Evolutionary conservation across 768 basidiomycete genomes (phyloP), one percentile per base, ranked within the genome.

Genomic region (Pleurotus djamor): DNA sequence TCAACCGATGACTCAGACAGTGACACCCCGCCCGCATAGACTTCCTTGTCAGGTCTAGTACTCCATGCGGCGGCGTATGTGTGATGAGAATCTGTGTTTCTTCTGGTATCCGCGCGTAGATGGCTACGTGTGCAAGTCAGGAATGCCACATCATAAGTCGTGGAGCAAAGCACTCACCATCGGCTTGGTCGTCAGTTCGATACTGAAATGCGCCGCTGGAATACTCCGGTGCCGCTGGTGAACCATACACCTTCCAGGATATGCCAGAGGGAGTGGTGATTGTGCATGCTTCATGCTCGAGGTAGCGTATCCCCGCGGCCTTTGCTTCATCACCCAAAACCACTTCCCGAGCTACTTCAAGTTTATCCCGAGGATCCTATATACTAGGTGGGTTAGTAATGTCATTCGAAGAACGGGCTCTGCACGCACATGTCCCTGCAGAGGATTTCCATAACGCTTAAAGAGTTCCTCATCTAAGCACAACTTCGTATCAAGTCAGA

Each of bases 51-150:
- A 58, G 61, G 67, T 87, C 86, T 55, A 85, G 71, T 12, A 71
- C 75, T 14, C 62, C 59, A 47, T 76, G 67, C 0, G 86, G 83
- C 0, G 86, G 86, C 3, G 82, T 83, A 62, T 87, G 86, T 16
- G 87, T 87, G 13, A 81, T 67, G 16, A 84, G 70, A 59, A 84
- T 80, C 45, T 86, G 81, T 7, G 79, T 83, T 44, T 81, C 74
- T 4, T 58, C 33, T 17, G 83, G 84, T 67, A 85, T 80, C 32
- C 57, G 67, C 7, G 61, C 48, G 61, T 83, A 80, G 56, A 81
- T 72, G 9, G 60, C 82, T 83, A 50, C 21, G 55, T 34, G 10
- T 36, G 37, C 8, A 48, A 49, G 60, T 16, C 57, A 21, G 34
- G 28, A 28, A 57, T 63, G 43, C 32, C 45, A 21, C 8, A 47